Evolutionary conservation across 2,329 filamentous ascomycete genomes (phyloP), one percentile per base, ranked within the genome.

Genomic region (Ustulina deusta): DNA sequence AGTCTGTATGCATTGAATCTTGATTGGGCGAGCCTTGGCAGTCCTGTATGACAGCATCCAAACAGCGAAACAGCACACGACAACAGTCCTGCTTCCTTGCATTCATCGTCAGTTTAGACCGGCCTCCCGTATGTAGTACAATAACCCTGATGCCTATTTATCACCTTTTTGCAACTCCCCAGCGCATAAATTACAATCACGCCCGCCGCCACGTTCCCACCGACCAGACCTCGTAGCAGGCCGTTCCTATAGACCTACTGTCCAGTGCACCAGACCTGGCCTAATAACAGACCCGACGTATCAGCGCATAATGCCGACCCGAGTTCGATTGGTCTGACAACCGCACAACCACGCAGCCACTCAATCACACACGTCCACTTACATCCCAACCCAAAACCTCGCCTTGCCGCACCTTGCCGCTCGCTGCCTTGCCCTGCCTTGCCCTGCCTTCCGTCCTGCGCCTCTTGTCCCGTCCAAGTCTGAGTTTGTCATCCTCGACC

Each of bases 301-400:
- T 57, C 61, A 64, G 61, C 55, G 49, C 57, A 62, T 51, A 20
- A 60, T 51, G 59, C 29, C 40, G 44, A 44, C 48, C 62, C n/a
- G 15, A 15, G 44, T 63, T 61, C 69, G 15, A 69, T 68, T 71
- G 67, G 69, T 49, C 69, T 61, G 34, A 44, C 51, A 40, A 22
- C 48, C 34, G 56, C 34, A 49, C 25, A 27, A 44, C 22, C 49
- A n/a, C n/a, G n/a, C n/a, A n/a, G n/a, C n/a, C n/a, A n/a, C n/a
- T n/a, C n/a, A n/a, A n/a, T n/a, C 27, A 9, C 10, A 9, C 13
- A 32, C 11, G 6, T 17, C 27, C 44, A 48, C 55, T 48, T 56
- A 40, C 59, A 57, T 66, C 42, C 61, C 58, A 55, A 55, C 49
- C 57, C 55, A 32, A 51, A 34, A 29, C 42, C 40, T 63, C 36